phyloP scores from a whole-genome alignment of 2,329 filamentous ascomycete genomes.

The Colletotrichum sp. region DNA sequence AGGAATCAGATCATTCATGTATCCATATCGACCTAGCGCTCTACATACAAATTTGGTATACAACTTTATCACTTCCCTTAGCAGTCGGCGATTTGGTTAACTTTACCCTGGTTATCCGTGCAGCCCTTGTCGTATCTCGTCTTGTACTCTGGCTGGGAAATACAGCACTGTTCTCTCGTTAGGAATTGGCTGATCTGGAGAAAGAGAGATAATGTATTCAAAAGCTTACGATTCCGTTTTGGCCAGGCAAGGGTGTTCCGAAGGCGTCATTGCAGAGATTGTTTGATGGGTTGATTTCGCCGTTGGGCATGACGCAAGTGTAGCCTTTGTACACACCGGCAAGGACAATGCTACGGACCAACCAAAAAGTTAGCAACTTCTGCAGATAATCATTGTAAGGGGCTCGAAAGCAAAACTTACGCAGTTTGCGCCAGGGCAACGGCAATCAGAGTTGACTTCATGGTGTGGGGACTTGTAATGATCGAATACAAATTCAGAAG shows the following conservation, averaged over 20 bases:
- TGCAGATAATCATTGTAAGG: neutral
- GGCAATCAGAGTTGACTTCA: neutral
- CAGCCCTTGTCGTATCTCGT: neutral
- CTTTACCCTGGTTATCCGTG: neutral
- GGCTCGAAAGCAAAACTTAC: neutral
- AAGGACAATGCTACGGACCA: neutral
- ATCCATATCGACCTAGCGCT: accelerated
- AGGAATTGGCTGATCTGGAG: accelerated
- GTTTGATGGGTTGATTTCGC: neutral
- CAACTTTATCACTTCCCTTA: accelerated
- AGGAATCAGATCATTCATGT: neutral
- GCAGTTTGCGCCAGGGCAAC: neutral
- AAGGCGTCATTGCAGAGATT: neutral
- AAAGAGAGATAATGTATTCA: accelerated
- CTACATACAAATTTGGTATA: neutral
- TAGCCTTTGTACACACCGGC: neutral
- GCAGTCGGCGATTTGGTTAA: neutral
- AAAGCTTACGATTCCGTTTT: neutral
- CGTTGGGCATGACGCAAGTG: neutral
- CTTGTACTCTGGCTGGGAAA: neutral
- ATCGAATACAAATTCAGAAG: neutral
- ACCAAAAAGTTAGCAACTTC: neutral
- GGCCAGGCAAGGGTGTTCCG: neutral
- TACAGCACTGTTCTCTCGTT: neutral
- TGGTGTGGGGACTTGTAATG: neutral